Percentiles rank a stretch among this genome's conserved stretches.
Evolutionary conservation across 2,329 filamentous ascomycete genomes (phyloP).

Genomic region (Lachnellula cervina): DNA sequence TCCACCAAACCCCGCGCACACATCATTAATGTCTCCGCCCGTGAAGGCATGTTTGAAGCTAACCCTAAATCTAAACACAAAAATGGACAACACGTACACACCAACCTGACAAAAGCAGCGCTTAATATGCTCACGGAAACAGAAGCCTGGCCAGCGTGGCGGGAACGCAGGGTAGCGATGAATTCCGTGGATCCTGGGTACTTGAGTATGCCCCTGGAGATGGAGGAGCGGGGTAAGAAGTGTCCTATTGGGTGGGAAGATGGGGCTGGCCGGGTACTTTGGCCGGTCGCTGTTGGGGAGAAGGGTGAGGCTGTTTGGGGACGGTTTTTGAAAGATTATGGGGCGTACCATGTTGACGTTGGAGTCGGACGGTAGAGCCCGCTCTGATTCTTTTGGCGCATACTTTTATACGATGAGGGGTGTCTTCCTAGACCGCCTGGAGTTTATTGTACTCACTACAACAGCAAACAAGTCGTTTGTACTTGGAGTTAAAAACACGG

Average conservation of each 20-base stretch:
- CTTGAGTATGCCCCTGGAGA: slow-evolving; percentile 15
- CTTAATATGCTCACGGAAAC: slow-evolving; percentile 21
- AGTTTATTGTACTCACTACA: too few species aligned
- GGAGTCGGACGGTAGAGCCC: slow-evolving; percentile 1
- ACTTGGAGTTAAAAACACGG: too few species aligned
- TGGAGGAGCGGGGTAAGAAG: slow-evolving; percentile 1
- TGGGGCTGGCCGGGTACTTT: slow-evolving; percentile 15
- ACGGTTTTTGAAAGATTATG: slow-evolving; percentile 18
- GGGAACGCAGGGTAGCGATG: slow-evolving; percentile 9
- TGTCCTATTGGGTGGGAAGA: slow-evolving; percentile 22
- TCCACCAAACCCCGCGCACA: slow-evolving; percentile 4
- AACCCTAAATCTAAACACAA: slow-evolving; percentile 2
- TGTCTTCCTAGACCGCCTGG: too few species aligned
- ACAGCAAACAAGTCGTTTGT: too few species aligned
- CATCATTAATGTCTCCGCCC: slow-evolving; percentile 17
- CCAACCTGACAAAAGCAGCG: slow-evolving; percentile 18
- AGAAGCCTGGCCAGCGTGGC: slow-evolving; percentile 14
- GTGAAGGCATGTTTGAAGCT: slow-evolving; percentile 17
- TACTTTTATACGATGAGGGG: too few species aligned
- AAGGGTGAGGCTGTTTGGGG: slow-evolving; percentile 14
- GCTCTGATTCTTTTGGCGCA: too few species aligned
- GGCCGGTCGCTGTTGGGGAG: slow-evolving; percentile 15
- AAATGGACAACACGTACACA: slow-evolving; percentile 17
- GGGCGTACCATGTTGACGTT: slow-evolving; percentile 9
- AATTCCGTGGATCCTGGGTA: slow-evolving; percentile 19